Conservation (phyloP, 2,329 filamentous ascomycete species). For the Cladobotryum mycophilum region DNA sequence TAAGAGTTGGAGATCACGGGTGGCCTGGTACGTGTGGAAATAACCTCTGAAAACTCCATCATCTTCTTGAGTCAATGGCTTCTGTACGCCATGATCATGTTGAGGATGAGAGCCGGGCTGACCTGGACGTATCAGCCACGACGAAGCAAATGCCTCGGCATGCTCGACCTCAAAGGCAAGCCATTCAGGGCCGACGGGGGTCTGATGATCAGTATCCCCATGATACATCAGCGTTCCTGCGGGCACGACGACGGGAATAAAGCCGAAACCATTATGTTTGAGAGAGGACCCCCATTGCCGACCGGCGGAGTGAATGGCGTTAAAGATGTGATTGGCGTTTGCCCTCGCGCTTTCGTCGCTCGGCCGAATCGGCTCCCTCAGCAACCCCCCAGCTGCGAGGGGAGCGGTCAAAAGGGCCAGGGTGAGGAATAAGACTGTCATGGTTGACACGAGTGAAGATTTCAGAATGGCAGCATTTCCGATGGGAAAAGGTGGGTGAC, state of each 20-base stretch:
- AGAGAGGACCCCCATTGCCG: slow-evolving; percentile 68
- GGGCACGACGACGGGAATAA: slow-evolving; percentile 61
- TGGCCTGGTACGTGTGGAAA: slow-evolving; percentile 60
- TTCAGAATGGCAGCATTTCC: too few relatives aligned
- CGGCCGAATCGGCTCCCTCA: slow-evolving; percentile 26
- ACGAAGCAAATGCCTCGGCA: slow-evolving; percentile 55
- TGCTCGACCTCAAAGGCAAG: slow-evolving; percentile 74
- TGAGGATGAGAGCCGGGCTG: not conserved
- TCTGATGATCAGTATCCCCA: slow-evolving; percentile 41
- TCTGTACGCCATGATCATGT: not conserved
- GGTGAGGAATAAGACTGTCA: not conserved
- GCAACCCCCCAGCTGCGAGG: not conserved
- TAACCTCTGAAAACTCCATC: slow-evolving; percentile 40
- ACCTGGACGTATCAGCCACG: not conserved
- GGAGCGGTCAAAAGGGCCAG: slow-evolving; percentile 2
- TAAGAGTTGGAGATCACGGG: slow-evolving; percentile 51
- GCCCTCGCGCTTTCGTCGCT: slow-evolving; percentile 31
- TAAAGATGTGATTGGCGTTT: slow-evolving; percentile 64
- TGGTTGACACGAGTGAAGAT: not conserved
- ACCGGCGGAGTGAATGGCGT: slow-evolving; percentile 64
- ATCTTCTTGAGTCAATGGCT: slow-evolving; percentile 3
- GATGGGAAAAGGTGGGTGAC: too few relatives aligned
- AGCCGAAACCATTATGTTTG: slow-evolving; percentile 69
- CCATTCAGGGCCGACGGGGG: slow-evolving; percentile 57
- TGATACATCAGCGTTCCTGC: slow-evolving; percentile 62